A percentile compares a stretch with the other conserved stretches of the same genome.
Evolutionary conservation across 129 eudicot species (phyloP).

Genomic region (Heracleum sosnowskyi): DNA sequence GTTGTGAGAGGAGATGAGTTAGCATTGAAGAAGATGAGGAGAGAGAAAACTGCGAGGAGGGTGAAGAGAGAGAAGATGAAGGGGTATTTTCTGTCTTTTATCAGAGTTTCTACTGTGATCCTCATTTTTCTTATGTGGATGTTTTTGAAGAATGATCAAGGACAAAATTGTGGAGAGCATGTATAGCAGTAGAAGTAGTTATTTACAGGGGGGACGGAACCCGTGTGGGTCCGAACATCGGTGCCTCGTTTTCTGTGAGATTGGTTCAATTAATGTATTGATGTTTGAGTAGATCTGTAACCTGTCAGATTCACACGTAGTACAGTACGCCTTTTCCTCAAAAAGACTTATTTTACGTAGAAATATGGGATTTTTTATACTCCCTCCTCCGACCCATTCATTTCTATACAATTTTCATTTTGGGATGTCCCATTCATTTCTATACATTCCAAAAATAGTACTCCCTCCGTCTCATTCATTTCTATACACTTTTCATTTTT

Average conservation of each 20-base stretch:
- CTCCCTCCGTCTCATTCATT: no score
- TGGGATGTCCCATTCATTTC: no score
- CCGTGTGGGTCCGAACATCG: not conserved
- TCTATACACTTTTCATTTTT: no score
- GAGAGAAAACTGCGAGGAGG: constrained; percentile 22
- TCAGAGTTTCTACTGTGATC: constrained; percentile 14
- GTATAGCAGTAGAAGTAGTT: no score
- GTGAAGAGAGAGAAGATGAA: constrained; percentile 37
- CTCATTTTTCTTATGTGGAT: constrained; percentile 8
- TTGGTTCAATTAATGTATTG: not conserved
- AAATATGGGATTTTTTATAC: no score
- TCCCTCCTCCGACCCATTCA: no score
- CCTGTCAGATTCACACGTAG: not conserved
- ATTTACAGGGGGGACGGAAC: not conserved
- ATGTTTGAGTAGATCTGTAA: not conserved
- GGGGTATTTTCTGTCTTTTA: constrained; percentile 37
- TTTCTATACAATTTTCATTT: no score
- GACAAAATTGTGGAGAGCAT: not conserved
- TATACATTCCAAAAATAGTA: no score
- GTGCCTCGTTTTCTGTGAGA: not conserved
- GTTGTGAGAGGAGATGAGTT: constrained; percentile 18
- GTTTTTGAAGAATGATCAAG: not conserved
- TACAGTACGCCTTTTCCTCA: no score
- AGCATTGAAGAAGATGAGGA: constrained; percentile 31
- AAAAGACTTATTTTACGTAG: no score